phyloP scores from a whole-genome alignment of 2,329 filamentous ascomycete species.

The Teratosphaeria gauchensis region DNA sequence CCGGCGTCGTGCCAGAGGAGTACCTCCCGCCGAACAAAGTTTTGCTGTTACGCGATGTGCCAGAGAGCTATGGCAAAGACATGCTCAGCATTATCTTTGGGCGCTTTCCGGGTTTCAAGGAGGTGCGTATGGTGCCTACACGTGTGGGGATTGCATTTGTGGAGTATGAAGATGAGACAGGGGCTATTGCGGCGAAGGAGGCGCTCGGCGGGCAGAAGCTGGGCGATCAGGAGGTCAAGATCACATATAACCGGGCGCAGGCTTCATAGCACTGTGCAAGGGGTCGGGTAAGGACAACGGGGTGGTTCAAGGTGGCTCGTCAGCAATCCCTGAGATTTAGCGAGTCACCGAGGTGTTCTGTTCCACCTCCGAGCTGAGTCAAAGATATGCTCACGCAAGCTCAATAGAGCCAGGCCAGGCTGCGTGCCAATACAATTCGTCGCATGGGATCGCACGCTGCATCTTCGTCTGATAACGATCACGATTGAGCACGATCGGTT shows the following conservation, averaged over 20 bases:
- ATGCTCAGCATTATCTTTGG: conserved; percentile 71
- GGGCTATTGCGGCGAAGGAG: conserved; percentile 89
- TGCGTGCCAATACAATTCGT: no score
- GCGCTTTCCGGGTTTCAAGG: conserved; percentile 86
- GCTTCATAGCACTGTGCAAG: background rate
- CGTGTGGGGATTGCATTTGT: conserved; percentile 87
- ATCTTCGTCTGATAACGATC: no score
- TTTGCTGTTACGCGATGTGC: conserved; percentile 85
- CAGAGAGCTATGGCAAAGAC: conserved; percentile 76
- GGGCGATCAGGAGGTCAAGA: conserved; percentile 73
- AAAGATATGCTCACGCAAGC: no score
- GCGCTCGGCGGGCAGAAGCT: conserved; percentile 77
- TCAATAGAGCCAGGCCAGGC: no score
- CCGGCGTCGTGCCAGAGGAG: conserved; percentile 82
- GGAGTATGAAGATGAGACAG: conserved; percentile 84
- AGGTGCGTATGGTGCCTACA: conserved; percentile 81
- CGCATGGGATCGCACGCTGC: no score
- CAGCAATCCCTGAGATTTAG: no score
- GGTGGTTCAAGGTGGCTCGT: background rate
- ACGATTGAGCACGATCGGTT: no score
- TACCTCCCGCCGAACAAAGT: conserved; percentile 97
- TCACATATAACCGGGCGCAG: conserved; percentile 88
- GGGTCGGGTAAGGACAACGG: background rate
- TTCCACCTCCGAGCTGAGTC: no score
- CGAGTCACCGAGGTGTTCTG: no score